phyloP scores from a whole-genome alignment of 208 protist species.

The Crithidia brevicula region DNA sequence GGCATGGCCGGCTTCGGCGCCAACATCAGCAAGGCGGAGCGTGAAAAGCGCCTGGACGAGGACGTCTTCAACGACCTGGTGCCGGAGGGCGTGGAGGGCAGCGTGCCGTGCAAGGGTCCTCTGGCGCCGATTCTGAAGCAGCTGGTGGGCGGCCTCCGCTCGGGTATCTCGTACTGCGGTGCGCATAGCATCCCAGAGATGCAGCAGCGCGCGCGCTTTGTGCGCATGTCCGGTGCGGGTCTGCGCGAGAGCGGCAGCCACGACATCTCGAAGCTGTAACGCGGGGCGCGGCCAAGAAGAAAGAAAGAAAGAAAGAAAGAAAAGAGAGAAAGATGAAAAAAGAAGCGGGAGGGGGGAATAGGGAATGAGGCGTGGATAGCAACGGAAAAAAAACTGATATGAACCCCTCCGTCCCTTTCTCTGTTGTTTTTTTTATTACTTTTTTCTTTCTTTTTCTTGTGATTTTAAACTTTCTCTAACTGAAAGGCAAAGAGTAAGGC shows the following conservation, averaged over 20 bases:
- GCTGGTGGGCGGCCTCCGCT: slow-evolving; percentile 89
- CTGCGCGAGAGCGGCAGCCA: slow-evolving; percentile 89
- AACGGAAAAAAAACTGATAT: too few relatives aligned
- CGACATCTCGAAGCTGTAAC: slow-evolving; percentile 89
- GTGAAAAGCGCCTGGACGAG: slow-evolving; percentile 79
- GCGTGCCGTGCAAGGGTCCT: slow-evolving; percentile 85
- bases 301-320: too few relatives aligned
- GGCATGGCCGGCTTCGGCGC: slow-evolving; percentile 92
- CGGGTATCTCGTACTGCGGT: slow-evolving; percentile 92
- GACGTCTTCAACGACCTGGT: slow-evolving; percentile 89
- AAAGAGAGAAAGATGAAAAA: not conserved
- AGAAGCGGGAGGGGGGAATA: not conserved
- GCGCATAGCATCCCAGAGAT: slow-evolving; percentile 78
- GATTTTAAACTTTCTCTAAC: not conserved
- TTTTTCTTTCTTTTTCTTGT: not conserved
- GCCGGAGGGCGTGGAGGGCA: slow-evolving; percentile 90
- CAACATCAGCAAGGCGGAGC: slow-evolving; percentile 90
- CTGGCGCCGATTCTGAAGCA: slow-evolving; percentile 79
- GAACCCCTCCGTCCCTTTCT: not conserved
- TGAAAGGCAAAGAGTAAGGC: too few relatives aligned
- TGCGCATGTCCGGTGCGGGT: slow-evolving; percentile 84
- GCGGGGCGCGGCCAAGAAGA: too few relatives aligned
- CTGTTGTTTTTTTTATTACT: not conserved
- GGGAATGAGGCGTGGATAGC: not conserved
- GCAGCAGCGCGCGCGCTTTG: slow-evolving; percentile 77